A percentile compares a stretch with the other conserved stretches of the same genome.
These are phyloP conservation scores for Maudiozyma saulgeensis DNA, from an alignment of 805 yeast genomes.

Conservation along the genomic window DNA sequence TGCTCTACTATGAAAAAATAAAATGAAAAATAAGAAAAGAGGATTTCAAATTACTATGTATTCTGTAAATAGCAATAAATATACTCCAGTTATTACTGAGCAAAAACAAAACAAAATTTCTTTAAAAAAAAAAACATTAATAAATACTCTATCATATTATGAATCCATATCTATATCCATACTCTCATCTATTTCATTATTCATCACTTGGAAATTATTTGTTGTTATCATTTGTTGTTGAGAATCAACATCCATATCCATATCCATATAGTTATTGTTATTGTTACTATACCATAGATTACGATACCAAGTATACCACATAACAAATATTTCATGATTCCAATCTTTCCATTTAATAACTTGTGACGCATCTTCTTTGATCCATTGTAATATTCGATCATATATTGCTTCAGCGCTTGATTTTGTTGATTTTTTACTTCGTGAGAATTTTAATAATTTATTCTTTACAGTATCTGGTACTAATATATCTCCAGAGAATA, in stretches of 20 bases:
- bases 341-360: conserved; percentile 24
- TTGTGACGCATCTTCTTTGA: conserved; percentile 20
- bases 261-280: not conserved
- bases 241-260: conserved; percentile 11
- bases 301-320: conserved; percentile 28
- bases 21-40: not conserved
- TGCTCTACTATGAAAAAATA: conserved; percentile 62
- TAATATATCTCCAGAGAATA: conserved; percentile 5
- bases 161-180: conserved; percentile 7
- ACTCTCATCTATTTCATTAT: conserved; percentile 1
- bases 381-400: conserved; percentile 18
- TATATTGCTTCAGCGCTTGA: conserved; percentile 11
- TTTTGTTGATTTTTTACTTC: not conserved
- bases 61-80: not conserved
- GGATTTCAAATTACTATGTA: not conserved
- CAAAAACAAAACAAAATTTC: no score
- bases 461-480: conserved; percentile 4
- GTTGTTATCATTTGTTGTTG: not conserved
- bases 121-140: no score
- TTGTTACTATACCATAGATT: conserved; percentile 1
- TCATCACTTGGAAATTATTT: not conserved
- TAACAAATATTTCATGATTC: conserved; percentile 10
- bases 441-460: not conserved
- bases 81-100: not conserved
- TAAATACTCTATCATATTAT: not conserved